Base-by-base conservation (phyloP, 441 rosid species). In the Erodium texanum region DNA sequence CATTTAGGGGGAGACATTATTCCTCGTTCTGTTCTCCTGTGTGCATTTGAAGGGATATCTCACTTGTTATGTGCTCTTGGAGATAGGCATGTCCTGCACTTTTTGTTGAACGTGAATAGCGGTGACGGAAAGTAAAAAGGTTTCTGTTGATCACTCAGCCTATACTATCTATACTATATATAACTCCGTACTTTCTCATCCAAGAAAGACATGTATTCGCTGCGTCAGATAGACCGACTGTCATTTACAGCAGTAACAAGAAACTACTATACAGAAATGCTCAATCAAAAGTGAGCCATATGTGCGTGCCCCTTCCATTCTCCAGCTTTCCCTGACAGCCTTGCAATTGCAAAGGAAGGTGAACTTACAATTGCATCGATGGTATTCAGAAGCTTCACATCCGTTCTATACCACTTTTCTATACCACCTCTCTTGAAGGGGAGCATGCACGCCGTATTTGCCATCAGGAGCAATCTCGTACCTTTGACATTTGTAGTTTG, bases 361-460 rank as follows among this genome's bases (percentile, higher is more conserved):
- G 98, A 92, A 75, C 99, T 94, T 78, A 87, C 93, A 3, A 94
- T 94, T 66, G 99, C 70, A 92, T 94, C 66, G 99, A 94, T 85
- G 98, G 89, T 75, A 94, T 92, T 73, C 99, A 92, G 81, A 94
- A 92, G 89, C 99, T 94, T 80, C 99, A 94, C 73, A 94, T 92
- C 69, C 97, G 99, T 70, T 83, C 99, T 61, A 92, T 94, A 76
- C 99, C 99, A n/a, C 84, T 94, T 29, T n/a, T n/a, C n/a, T n/a
- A n/a, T n/a, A n/a, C n/a, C n/a, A n/a, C n/a, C n/a, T n/a, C n/a
- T n/a, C n/a, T n/a, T n/a, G n/a, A n/a, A n/a, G 93, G 98, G 69
- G 99, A 94, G 81, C 96, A 94, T 70, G 89, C 97, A 62, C 87
- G 98, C 62, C 88, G 99, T 24, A 89, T 91, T 78, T 91, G 97